A percentile compares a stretch with the other conserved stretches of the same genome.
phyloP scores from a whole-genome alignment of 345 rosid genomes.

The Dovyalis caffra region DNA sequence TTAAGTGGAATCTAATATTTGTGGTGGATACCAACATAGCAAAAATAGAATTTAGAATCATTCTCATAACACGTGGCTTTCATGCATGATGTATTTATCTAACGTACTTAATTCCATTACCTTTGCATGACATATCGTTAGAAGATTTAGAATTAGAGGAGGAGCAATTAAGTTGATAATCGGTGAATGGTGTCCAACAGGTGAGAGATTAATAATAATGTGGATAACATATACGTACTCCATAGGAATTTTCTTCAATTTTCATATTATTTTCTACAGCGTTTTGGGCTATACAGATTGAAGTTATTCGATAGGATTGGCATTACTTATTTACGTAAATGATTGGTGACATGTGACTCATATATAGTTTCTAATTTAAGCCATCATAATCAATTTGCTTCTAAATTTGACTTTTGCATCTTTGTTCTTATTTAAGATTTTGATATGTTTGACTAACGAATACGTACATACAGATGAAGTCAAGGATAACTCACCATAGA shows the following conservation, averaged over 20 bases:
- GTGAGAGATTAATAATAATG: too few species aligned
- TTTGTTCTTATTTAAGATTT: constrained; percentile 2
- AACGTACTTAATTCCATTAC: neutral
- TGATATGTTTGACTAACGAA: too few species aligned
- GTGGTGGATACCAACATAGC: neutral
- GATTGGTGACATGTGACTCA: neutral
- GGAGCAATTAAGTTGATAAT: neutral
- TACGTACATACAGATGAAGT: too few species aligned
- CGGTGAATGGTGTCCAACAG: too few species aligned
- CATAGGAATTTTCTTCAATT: neutral
- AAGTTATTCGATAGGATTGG: too few species aligned
- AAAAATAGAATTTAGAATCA: neutral
- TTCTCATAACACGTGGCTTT: neutral
- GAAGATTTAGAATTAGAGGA: neutral
- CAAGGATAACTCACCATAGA: too few species aligned
- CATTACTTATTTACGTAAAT: too few species aligned
- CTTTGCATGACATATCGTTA: neutral
- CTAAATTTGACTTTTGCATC: constrained; percentile 1
- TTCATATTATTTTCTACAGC: too few species aligned
- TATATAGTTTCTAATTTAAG: neutral
- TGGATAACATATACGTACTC: too few species aligned
- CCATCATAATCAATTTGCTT: constrained; percentile 4
- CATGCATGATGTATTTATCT: neutral
- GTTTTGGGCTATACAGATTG: too few species aligned
- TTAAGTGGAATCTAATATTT: neutral